Evolutionary conservation across 139 green algal genomes (phyloP).

Genomic region (Chlamydomonas applanata): DNA sequence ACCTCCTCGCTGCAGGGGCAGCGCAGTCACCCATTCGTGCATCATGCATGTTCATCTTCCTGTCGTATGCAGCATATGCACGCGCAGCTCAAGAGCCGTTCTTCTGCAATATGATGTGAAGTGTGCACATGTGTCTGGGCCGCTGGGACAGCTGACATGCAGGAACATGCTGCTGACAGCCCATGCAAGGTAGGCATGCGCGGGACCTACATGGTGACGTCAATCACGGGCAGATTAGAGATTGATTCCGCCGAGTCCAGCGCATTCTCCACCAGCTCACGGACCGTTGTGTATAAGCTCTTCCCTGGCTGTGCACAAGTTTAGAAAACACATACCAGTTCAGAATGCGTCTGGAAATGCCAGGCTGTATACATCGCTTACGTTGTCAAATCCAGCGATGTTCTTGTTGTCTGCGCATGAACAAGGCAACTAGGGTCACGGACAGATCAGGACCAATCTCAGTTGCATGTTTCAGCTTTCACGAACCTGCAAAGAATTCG

Average conservation of each 20-base stretch:
- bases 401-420: slow-evolving; percentile 89
- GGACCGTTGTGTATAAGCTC: slow-evolving; percentile 92
- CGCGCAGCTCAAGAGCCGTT: neutral
- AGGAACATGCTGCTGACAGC: neutral
- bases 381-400: slow-evolving; percentile 97
- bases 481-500: slow-evolving; percentile 87
- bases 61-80: neutral
- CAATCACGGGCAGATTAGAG: slow-evolving; percentile 70
- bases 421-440: neutral
- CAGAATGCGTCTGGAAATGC: too few relatives aligned
- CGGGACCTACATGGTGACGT: slow-evolving; percentile 71
- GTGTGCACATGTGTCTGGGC: neutral
- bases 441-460: too few relatives aligned
- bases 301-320: slow-evolving; percentile 90
- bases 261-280: slow-evolving; percentile 95
- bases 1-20: slow-evolving; percentile 73
- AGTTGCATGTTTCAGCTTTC: too few relatives aligned
- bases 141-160: neutral
- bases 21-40: too few relatives aligned
- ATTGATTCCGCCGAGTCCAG: slow-evolving; percentile 89
- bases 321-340: neutral
- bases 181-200: neutral
- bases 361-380: slow-evolving; percentile 30
- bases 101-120: neutral
- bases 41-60: too few relatives aligned